Evolutionary conservation across 1,139 yeast genomes (phyloP), one percentile per base, ranked within the genome.

Genomic region (Saccharomycopsis hybrid): DNA sequence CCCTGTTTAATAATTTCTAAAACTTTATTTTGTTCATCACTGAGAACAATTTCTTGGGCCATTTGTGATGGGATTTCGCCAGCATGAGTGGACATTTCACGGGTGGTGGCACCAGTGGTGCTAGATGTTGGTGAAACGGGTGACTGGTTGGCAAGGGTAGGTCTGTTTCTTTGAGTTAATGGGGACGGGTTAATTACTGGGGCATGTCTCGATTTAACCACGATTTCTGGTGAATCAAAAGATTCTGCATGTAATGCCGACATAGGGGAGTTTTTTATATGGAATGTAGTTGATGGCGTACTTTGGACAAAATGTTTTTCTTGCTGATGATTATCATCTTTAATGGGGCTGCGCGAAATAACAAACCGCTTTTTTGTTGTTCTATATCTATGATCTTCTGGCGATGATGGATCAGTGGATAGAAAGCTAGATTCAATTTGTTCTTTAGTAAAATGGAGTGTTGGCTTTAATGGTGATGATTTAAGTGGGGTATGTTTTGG

Each of bases 21-120:
- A 5, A 92, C 88, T 32, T 71, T 65, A 46, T 70, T 66, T 65
- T 92, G 98, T 62, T 92, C 97, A 27, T 74, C 73, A 53, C 85
- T 77, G 9, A 83, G 65, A 4, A 71, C 63, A 1, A 77, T 61
- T 0, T 77, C 51, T 5, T 9, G 24, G 24, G 39, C 39, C 39
- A 24, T 7, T n/a, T 8, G 39, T 5, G 35, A 5, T 7, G 37
- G 42, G 9, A 39, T 8, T 8, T 24, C 33, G 8, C 27, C 32
- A 8, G 39, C 13, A 5, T 9, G 11, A 4, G 45, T 43, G 13
- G 45, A 43, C 39, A 43, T 32, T 18, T 32, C 27, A 13, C 45
- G 45, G 8, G 29, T 30, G 3, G 38, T 33, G 33, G 9, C 5
- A n/a, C 35, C 25, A 11, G 31, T 29, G 9, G 13, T 25, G n/a